Base-by-base conservation (phyloP, 345 rosid genomes). In the Gossypium arboreum region DNA sequence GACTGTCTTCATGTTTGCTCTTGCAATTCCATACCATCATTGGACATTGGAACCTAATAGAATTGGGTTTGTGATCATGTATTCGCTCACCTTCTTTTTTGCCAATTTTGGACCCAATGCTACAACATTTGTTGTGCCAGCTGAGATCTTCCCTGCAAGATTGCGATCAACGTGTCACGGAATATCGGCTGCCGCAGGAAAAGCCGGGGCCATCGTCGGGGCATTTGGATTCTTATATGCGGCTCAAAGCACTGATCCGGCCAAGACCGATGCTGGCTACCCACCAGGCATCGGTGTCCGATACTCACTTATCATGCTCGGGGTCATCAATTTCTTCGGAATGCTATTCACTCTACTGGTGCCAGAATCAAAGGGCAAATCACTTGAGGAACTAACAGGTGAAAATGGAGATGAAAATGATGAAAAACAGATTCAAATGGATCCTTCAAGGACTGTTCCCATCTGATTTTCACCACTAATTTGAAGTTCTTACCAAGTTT, bases 361-460 rank as follows among this genome's bases (percentile, higher is more conserved):
- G 22, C 92, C 92, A 0, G 92, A 88, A 79, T 80, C 90, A 0
- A 88, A 84, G 50, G 91, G 91, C 20, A 86, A 77, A 74, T 88
- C 91, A 16, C 79, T 88, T 18, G 89, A 88, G 79, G 91, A 88
- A 70, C 75, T 87, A 78, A 81, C 90, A 0, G 88, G 93, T 9
- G 91, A 89, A 67, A 76, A 85, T 3, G 52, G 44, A 44, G 51
- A 17, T 16, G 22, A 63, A n/a, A 27, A 1, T 20, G 61, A 13
- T 57, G 71, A 63, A 57, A 44, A 12, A 9, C 66, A 44, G 41
- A 16, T 27, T 0, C 65, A 60, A 60, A 13, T n/a, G 15, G 65
- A 41, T 60, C 10, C 43, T 15, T 2, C 9, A 12, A 60, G 65
- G 18, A 60, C 65, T 2, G 43, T 25, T 60, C 65, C 65, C 2